These are phyloP conservation scores for Paramecium bursaria DNA, from an alignment of 73 alveolate genomes.

Conservation along the genomic window DNA sequence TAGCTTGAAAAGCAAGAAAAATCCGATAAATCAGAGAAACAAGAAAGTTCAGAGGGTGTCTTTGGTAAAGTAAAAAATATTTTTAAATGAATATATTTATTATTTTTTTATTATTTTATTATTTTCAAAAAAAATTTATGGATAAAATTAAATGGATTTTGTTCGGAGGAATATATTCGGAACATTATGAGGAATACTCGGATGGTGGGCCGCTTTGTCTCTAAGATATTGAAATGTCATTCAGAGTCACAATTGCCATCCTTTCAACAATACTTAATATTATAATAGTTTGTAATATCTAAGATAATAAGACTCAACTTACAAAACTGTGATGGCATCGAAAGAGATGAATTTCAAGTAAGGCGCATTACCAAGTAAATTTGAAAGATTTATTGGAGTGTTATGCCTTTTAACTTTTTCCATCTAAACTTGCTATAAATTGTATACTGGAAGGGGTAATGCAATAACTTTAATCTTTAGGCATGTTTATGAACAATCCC, in stretches of 20 bases:
- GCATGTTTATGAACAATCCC: conserved; percentile 70
- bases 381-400: conserved; percentile 45
- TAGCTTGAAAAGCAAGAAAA: not conserved
- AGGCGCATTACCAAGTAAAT: conserved; percentile 12
- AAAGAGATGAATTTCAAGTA: conserved; percentile 27
- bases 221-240: conserved; percentile 7
- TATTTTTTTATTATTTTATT: conserved; percentile 11
- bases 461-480: not conserved
- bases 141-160: conserved; percentile 23
- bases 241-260: conserved; percentile 47
- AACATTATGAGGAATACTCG: conserved; percentile 60
- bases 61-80: conserved; percentile 16
- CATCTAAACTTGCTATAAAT: conserved; percentile 59
- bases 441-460: conserved; percentile 67
- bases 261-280: conserved; percentile 14
- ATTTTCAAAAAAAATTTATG: too few species aligned
- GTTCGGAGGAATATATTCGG: conserved; percentile 69
- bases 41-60: not conserved
- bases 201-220: conserved; percentile 72
- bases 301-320: not conserved
- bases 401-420: conserved; percentile 51
- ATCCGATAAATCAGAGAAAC: not conserved
- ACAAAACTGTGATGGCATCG: conserved; percentile 41
- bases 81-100: not conserved
- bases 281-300: conserved; percentile 51